Conservation (phyloP, 495 filamentous ascomycete species). For the Cladorrhinum samala region DNA sequence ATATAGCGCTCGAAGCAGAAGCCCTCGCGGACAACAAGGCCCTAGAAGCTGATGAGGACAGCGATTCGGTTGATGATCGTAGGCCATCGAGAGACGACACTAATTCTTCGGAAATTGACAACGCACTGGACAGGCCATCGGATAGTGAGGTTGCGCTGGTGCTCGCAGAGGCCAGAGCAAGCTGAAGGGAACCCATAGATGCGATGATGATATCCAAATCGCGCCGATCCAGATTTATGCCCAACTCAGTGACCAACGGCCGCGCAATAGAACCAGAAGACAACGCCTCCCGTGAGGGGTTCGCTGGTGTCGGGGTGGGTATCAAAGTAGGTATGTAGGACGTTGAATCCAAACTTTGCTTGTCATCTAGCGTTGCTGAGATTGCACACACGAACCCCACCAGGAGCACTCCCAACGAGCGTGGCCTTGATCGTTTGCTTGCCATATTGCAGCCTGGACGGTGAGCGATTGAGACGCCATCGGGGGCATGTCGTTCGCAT, state of each 20-base stretch:
- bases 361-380: neutral
- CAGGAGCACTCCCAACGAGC: neutral
- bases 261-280: neutral
- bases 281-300: neutral
- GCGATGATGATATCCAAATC: neutral
- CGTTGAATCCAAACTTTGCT: neutral
- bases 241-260: neutral
- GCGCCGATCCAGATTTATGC: neutral
- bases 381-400: neutral
- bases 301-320: neutral
- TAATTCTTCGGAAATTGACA: slow-evolving; percentile 11
- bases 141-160: slow-evolving; percentile 8
- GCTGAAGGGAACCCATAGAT: slow-evolving; percentile 16
- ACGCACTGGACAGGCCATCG: slow-evolving; percentile 3
- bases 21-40: slow-evolving; percentile 10
- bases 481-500: slow-evolving; percentile 1
- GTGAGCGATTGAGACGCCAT: slow-evolving; percentile 4
- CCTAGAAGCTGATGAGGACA: slow-evolving; percentile 14
- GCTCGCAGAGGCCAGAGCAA: slow-evolving; percentile 10
- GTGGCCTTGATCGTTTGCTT: neutral
- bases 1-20: slow-evolving; percentile 13
- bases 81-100: slow-evolving; percentile 12
- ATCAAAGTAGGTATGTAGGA: neutral
- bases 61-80: slow-evolving; percentile 6
- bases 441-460: slow-evolving; percentile 1